Conservation (phyloP, 257 asterid species). For the Solanum corneliomulleri region DNA sequence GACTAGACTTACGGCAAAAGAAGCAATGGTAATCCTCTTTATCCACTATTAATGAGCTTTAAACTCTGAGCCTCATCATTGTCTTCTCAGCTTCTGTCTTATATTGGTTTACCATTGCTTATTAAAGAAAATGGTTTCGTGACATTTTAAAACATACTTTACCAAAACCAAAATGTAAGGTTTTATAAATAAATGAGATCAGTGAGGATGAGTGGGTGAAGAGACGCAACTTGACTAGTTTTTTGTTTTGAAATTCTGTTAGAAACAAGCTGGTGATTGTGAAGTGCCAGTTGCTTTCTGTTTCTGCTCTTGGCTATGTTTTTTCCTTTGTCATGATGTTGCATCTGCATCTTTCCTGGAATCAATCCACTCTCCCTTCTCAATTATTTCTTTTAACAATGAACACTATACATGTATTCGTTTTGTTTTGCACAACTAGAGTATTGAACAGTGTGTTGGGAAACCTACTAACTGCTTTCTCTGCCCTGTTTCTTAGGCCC, state of each 20-base stretch:
- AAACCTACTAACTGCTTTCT: not conserved
- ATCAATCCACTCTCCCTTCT: not conserved
- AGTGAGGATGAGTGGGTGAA: not conserved
- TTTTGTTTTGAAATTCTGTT: not conserved
- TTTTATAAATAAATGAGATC: not conserved
- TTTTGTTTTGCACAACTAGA: not conserved
- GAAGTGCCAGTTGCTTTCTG: not conserved
- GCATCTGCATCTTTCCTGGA: not conserved
- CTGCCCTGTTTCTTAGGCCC: not conserved
- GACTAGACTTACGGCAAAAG: conserved; percentile 86
- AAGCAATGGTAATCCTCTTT: conserved; percentile 28
- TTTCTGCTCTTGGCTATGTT: not conserved
- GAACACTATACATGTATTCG: not conserved
- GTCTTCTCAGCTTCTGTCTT: not conserved
- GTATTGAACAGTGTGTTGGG: not conserved
- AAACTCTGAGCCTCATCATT: not conserved
- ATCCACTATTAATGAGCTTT: not conserved
- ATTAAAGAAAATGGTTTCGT: not conserved
- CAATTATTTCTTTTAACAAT: not conserved
- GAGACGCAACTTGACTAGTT: not conserved
- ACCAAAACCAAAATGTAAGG: not conserved
- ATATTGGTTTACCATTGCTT: no score
- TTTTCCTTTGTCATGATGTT: not conserved
- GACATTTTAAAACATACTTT: not conserved
- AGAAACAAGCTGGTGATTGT: not conserved